Conservation (phyloP, 331 rosid species). For the Acacia pycnantha region DNA sequence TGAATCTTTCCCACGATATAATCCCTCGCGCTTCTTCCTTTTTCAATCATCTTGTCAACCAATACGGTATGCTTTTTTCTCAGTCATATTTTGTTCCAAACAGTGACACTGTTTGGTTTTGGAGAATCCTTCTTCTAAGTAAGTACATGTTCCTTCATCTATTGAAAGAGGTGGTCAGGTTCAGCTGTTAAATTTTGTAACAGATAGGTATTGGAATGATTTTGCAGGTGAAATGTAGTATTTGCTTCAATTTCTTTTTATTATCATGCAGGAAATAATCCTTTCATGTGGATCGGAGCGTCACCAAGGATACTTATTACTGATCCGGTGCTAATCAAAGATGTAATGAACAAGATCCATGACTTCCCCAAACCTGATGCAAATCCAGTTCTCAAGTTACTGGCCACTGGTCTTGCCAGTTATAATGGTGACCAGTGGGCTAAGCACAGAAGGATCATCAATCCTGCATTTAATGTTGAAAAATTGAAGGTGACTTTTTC, state of each 20-base stretch:
- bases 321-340: constrained; percentile 34
- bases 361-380: constrained; percentile 20
- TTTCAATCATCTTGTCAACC: background rate
- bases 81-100: background rate
- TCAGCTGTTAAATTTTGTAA: no score
- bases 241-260: background rate
- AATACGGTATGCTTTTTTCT: constrained; percentile 25
- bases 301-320: constrained; percentile 27
- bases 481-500: constrained; percentile 38
- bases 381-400: background rate
- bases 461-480: constrained; percentile 41
- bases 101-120: background rate
- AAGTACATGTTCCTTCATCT: no score
- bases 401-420: constrained; percentile 22
- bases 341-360: constrained; percentile 12
- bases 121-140: no score
- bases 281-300: constrained; percentile 26
- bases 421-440: constrained; percentile 51
- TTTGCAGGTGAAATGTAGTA: background rate
- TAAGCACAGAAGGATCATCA: constrained; percentile 46
- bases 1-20: constrained; percentile 43
- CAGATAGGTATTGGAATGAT: background rate
- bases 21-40: constrained; percentile 34
- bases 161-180: no score
- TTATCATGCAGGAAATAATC: constrained; percentile 1